Evolutionary conservation across 2,329 filamentous ascomycete genomes (phyloP), one percentile per base, ranked within the genome.

Genomic region (Apiospora saccharicola): DNA sequence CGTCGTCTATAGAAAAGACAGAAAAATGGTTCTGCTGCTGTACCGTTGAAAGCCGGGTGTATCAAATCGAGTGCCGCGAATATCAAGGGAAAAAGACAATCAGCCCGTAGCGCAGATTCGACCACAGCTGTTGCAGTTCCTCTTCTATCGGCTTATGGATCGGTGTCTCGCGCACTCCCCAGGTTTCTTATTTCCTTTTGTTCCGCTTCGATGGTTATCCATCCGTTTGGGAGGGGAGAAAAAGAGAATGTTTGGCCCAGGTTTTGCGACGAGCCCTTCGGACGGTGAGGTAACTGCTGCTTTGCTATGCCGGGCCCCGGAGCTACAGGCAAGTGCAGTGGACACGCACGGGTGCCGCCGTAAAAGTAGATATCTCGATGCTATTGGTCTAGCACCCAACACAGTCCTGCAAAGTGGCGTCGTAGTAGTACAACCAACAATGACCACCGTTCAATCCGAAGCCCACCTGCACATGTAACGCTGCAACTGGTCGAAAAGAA

Each of bases 21-120:
- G 30, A 37, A 64, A 37, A 57, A 5, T 19, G 26, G 16, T 34
- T 26, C 30, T 57, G 10, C 51, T 41, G 19, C 57, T 64, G 57
- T n/a, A 37, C 57, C 57, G 57, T 64, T 64, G 34, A 64, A 64
- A 64, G 57, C 57, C 30, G 57, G 57, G n/a, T 64, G 53, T 37
- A 37, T 37, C 30, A 61, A 37, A 61, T 37, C 53, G 53, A 61
- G 30, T 22, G 53, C 57, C 34, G 34, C 57, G 34, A 41, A 64
- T 64, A 41, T 61, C 51, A 57, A 61, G 44, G 22, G 6, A 64
- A 61, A 37, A 37, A 19, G 30, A 64, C 53, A 64, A 64, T 41
- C 53, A 64, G 53, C 30, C 53, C 30, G 53, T 64, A 64, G 53
- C 53, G 53, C 57, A 64, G 34, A 64, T 64, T 64, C 57, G 57